Percentiles rank a stretch among this genome's conserved stretches.
These are phyloP conservation scores for Fusarium sp. DNA, from an alignment of 2,329 filamentous ascomycete genomes.

Conservation along the genomic window DNA sequence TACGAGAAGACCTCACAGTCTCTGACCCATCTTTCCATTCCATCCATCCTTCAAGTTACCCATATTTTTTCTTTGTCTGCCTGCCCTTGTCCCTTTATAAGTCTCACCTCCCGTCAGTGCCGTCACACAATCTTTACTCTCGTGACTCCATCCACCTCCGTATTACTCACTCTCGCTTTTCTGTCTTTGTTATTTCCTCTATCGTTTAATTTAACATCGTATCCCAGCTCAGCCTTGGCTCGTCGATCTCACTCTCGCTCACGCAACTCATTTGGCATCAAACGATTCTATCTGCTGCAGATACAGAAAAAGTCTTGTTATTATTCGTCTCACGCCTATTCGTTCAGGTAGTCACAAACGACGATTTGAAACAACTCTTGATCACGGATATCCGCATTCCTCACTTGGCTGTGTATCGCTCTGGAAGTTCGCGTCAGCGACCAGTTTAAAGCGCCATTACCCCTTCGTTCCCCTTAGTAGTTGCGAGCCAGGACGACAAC, in stretches of 20 bases:
- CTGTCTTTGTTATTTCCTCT: neutral
- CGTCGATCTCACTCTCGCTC: conserved; percentile 30
- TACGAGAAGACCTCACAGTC: conserved; percentile 23
- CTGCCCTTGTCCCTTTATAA: conserved; percentile 33
- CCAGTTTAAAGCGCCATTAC: conserved; percentile 2
- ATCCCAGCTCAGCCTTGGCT: conserved; percentile 2
- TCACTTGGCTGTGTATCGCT: neutral
- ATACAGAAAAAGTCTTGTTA: neutral
- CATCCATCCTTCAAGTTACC: neutral
- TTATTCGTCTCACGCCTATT: neutral
- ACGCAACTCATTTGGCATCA: conserved; percentile 20
- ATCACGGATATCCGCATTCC: neutral
- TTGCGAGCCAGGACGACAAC: conserved; percentile 3
- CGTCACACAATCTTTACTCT: conserved; percentile 13
- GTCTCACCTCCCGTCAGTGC: conserved; percentile 8
- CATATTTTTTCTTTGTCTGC: conserved; percentile 14
- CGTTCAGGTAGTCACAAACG: conserved; percentile 1
- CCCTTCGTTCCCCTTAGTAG: neutral
- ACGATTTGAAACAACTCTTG: neutral
- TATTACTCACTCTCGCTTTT: conserved; percentile 23
- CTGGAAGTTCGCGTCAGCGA: neutral
- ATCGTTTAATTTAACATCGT: conserved; percentile 13
- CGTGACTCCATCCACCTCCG: conserved; percentile 14
- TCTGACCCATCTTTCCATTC: conserved; percentile 22
- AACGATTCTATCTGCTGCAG: conserved; percentile 1